Base-by-base conservation (phyloP, 75 land plant species). In the Picea sitchensis region DNA sequence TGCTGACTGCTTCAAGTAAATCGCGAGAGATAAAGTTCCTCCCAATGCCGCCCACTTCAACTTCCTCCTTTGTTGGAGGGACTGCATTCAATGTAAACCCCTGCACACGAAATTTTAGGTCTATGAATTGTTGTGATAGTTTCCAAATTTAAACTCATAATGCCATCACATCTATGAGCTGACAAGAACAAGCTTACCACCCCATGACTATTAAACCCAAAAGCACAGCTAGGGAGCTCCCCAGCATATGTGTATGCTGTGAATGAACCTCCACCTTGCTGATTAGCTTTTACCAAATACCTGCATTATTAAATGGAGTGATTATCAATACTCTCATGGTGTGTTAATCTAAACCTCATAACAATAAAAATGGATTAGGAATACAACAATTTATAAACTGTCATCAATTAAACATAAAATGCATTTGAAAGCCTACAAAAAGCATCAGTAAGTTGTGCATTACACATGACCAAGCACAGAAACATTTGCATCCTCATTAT, bases 221-320 rank as follows among this genome's bases (percentile, higher is more conserved):
- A 96, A 2, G 99, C 99, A 86, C 99, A 94, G 84, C 94, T 96
- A 36, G 99, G 99, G 1, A 96, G 92, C 89, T 96, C 99, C 41
- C 99, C 99, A 57, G 99, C 98, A 83, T 92, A 94, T 51, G 99
- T 96, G 65, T 94, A 96, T 59, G 98, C 99, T 18, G 88, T 79
- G 85, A 94, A 96, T 58, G 89, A 82, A 3, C 85, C 61, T 77
- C 97, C 98, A 78, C 80, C 73, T 59, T 86, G 78, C 18, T 92
- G 87, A 30, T 21, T 79, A 11, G 87, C 93, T 59, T 80, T 87
- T 57, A 96, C 83, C 83, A 96, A 54, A 80, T 90, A 96, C 14
- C 98, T 95, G 90, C 67, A 82, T 61, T 47, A 34, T 26, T 62
- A 81, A 68, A 78, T 68, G 18, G 17, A 71, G 76, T 2, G 15